Evolutionary conservation across 176 grass and related monocot species (phyloP).

Genomic region (Eleusine indica): DNA sequence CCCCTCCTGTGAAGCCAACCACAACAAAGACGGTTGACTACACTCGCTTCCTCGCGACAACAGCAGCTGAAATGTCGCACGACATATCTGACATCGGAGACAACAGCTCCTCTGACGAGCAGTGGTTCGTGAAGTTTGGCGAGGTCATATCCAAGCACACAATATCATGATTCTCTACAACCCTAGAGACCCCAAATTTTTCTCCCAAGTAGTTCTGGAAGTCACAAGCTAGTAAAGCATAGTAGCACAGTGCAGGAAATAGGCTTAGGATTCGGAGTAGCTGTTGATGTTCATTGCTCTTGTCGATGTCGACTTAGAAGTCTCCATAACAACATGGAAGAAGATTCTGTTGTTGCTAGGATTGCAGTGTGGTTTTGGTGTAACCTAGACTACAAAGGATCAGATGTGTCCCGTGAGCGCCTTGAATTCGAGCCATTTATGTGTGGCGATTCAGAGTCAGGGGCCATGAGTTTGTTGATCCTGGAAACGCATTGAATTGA

Average conservation of each 20-base stretch:
- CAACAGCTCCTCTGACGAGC: constrained; percentile 80
- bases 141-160: constrained; percentile 98
- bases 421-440: constrained; percentile 39
- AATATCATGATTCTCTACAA: constrained; percentile 36
- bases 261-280: constrained; percentile 41
- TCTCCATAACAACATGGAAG: constrained; percentile 23
- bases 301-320: constrained; percentile 12
- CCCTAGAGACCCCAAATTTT: neutral
- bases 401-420: constrained; percentile 49
- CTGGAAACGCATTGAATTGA: constrained; percentile 53
- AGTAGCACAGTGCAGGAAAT: constrained; percentile 62
- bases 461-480: constrained; percentile 36
- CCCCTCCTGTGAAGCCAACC: constrained; percentile 38
- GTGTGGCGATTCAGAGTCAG: constrained; percentile 13
- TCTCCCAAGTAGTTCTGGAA: constrained; percentile 38
- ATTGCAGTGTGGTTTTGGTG: constrained; percentile 32
- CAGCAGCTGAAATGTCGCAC: constrained; percentile 37
- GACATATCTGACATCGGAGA: constrained; percentile 50
- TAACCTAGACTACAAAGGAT: constrained; percentile 38
- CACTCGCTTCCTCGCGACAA: constrained; percentile 59
- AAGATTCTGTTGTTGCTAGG: constrained; percentile 12
- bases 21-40: constrained; percentile 55
- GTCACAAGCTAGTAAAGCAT: constrained; percentile 38
- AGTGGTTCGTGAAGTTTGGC: constrained; percentile 93
- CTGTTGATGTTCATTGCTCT: constrained; percentile 23